Percentiles rank a stretch among this genome's conserved stretches.
Evolutionary conservation across 164 flowering plant genomes (phyloP).

Genomic region (Saururus chinensis): DNA sequence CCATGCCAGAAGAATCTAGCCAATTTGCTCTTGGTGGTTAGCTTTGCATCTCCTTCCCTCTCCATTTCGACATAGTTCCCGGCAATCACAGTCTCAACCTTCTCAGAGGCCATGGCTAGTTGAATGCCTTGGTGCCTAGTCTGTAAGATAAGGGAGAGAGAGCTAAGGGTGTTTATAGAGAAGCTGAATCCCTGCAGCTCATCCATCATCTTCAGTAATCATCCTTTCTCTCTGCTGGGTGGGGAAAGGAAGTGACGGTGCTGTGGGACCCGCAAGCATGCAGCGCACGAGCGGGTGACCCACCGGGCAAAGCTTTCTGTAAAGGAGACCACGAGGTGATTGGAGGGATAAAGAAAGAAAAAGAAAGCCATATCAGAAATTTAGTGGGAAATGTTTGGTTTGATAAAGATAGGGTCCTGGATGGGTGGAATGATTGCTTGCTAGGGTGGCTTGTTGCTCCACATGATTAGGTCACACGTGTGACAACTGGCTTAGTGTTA

Average conservation of each 20-base stretch:
- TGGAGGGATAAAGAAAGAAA: neutral
- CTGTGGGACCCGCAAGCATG: slow-evolving; percentile 10
- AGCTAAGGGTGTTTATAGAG: slow-evolving; percentile 4
- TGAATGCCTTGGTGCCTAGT: neutral
- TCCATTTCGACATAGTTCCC: slow-evolving; percentile 30
- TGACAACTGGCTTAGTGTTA: slow-evolving; percentile 11
- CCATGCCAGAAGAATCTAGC: slow-evolving; percentile 51
- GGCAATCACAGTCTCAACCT: slow-evolving; percentile 23
- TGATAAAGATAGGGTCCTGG: neutral
- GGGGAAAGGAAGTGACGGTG: neutral
- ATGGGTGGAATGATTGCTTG: slow-evolving; percentile 19
- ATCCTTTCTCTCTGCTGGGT: neutral
- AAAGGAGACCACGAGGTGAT: neutral
- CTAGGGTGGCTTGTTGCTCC: slow-evolving; percentile 12
- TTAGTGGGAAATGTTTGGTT: neutral
- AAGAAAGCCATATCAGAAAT: neutral
- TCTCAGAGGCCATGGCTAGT: slow-evolving; percentile 22
- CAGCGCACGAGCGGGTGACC: slow-evolving; percentile 25
- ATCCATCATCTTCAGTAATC: neutral
- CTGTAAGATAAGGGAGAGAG: neutral
- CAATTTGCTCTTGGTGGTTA: slow-evolving; percentile 6
- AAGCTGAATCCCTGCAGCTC: neutral
- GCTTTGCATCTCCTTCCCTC: slow-evolving; percentile 8
- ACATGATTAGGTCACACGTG: slow-evolving; percentile 20
- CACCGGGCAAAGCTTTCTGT: slow-evolving; percentile 1